Evolutionary conservation across 805 yeast genomes (phyloP).

Genomic region (Zygoascus flipseniorum): DNA sequence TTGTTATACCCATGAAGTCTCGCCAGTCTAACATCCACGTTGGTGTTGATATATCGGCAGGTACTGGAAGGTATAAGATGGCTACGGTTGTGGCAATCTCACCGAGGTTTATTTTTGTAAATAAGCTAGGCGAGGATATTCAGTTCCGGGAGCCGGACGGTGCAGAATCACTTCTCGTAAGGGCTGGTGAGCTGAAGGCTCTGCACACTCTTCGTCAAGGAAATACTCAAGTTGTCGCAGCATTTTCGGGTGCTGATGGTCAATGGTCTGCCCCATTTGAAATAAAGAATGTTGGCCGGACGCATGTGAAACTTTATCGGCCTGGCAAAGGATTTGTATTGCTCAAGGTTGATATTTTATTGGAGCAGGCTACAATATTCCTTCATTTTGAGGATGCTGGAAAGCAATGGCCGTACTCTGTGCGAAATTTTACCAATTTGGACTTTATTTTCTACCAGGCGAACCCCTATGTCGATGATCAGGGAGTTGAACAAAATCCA

Average conservation of each 20-base stretch:
- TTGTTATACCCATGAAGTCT: conserved; percentile 31
- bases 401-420: conserved; percentile 84
- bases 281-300: conserved; percentile 75
- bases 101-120: conserved; percentile 74
- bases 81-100: conserved; percentile 71
- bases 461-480: conserved; percentile 61
- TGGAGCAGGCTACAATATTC: conserved; percentile 79
- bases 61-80: conserved; percentile 71
- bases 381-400: conserved; percentile 65
- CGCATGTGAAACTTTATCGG: conserved; percentile 60
- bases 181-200: conserved; percentile 20
- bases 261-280: conserved; percentile 86
- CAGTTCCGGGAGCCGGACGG: conserved; percentile 64
- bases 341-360: conserved; percentile 59
- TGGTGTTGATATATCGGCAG: conserved; percentile 65
- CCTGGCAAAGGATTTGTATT: conserved; percentile 51
- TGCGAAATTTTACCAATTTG: conserved; percentile 80
- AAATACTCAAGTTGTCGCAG: conserved; percentile 50
- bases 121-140: conserved; percentile 47
- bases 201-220: conserved; percentile 48
- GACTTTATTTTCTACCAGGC: conserved; percentile 83
- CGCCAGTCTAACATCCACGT: conserved; percentile 50
- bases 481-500: conserved; percentile 46
- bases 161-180: conserved; percentile 30
- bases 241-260: conserved; percentile 47